These are phyloP conservation scores for Saccharomycopsis javanensis DNA, from an alignment of 805 yeast species.

Conservation along the genomic window DNA sequence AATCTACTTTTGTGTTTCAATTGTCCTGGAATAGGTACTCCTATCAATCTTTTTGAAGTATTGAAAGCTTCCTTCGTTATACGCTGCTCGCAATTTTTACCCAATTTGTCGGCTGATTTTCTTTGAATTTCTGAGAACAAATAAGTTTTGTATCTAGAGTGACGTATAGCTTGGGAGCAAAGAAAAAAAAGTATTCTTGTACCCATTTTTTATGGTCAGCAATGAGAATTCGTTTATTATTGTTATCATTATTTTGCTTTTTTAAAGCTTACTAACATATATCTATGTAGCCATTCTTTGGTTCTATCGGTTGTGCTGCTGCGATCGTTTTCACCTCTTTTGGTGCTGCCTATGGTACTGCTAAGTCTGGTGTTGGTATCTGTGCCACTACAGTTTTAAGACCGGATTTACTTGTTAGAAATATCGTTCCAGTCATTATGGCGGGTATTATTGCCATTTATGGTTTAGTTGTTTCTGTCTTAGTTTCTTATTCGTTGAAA, in stretches of 20 bases:
- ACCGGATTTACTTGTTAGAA: slow-evolving; percentile 90
- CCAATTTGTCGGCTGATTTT: too few species aligned
- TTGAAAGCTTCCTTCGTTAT: too few species aligned
- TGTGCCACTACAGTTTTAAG: slow-evolving; percentile 96
- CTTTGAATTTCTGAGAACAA: too few species aligned
- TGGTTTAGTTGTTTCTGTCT: slow-evolving; percentile 92
- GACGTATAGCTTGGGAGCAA: too few species aligned
- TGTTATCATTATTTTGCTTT: too few species aligned
- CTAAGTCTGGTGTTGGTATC: slow-evolving; percentile 98
- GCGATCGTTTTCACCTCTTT: slow-evolving; percentile 98
- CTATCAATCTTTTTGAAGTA: too few species aligned
- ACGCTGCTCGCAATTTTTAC: too few species aligned
- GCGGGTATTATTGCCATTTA: slow-evolving; percentile 99
- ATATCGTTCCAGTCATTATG: slow-evolving; percentile 96
- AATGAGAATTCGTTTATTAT: neutral
- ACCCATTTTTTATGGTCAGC: neutral
- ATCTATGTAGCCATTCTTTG: slow-evolving; percentile 84
- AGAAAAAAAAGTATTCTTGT: too few species aligned
- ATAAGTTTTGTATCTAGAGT: too few species aligned
- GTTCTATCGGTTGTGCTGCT: slow-evolving; percentile 98
- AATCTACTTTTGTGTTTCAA: too few species aligned
- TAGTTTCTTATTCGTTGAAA: slow-evolving; percentile 80
- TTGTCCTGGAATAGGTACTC: too few species aligned
- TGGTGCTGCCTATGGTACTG: slow-evolving; percentile 99
- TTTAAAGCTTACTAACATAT: slow-evolving; percentile 22